phyloP scores from a whole-genome alignment of 108 stramenopile genomes.

The Discostella stelligeroides region DNA sequence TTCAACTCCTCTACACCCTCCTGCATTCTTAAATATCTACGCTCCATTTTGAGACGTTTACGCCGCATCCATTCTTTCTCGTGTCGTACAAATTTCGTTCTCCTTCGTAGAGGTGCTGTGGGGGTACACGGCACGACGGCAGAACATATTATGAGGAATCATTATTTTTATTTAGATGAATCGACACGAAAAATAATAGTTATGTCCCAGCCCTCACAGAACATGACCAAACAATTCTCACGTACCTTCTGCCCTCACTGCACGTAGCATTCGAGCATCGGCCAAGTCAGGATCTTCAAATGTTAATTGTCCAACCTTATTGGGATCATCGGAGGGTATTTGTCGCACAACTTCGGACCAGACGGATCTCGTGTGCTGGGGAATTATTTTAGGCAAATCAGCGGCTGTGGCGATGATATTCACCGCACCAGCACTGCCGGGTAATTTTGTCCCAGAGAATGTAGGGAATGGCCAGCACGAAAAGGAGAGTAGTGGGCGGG shows the following conservation, averaged over 20 bases:
- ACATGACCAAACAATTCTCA: no score
- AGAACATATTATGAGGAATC: no score
- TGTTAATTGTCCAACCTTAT: slow-evolving; percentile 28
- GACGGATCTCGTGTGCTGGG: slow-evolving; percentile 28
- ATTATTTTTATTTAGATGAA: no score
- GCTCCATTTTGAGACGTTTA: slow-evolving; percentile 46
- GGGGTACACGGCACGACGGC: no score
- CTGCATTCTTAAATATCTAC: slow-evolving; percentile 31
- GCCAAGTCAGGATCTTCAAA: slow-evolving; percentile 51
- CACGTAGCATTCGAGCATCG: slow-evolving; percentile 40
- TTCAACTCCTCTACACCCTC: slow-evolving; percentile 46
- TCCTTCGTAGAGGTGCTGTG: slow-evolving; percentile 45
- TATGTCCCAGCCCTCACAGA: no score
- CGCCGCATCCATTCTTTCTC: slow-evolving; percentile 52
- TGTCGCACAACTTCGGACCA: slow-evolving; percentile 47
- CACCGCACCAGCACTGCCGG: background rate
- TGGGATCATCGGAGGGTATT: slow-evolving; percentile 39
- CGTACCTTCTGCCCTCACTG: slow-evolving; percentile 38
- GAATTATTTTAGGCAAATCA: no score
- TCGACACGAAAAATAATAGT: slow-evolving; percentile 1
- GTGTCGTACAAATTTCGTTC: slow-evolving; percentile 29
- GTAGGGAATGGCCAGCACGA: background rate
- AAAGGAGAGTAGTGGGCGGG: background rate
- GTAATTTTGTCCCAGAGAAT: background rate
- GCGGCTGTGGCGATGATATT: background rate